A percentile compares a stretch with the other conserved stretches of the same genome.
Evolutionary conservation across 2,329 filamentous ascomycete genomes (phyloP).

Genomic region (Curvularia lunata): DNA sequence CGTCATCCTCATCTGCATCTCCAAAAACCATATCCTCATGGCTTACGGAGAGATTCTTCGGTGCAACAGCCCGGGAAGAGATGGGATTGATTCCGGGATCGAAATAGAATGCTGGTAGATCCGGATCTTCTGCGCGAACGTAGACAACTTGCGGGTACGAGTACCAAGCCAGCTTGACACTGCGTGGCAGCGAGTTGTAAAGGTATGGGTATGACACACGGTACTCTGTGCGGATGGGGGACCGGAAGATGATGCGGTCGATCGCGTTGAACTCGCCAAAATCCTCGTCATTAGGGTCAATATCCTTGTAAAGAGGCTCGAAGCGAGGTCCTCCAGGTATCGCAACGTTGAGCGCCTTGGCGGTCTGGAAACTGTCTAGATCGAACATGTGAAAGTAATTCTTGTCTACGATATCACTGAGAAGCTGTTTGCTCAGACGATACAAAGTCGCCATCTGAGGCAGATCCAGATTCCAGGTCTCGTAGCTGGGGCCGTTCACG

Average conservation of each 20-base stretch:
- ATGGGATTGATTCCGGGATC: conserved; percentile 98
- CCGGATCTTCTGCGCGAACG: conserved; percentile 83
- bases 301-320: conserved; percentile 96
- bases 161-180: conserved; percentile 92
- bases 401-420: conserved; percentile 91
- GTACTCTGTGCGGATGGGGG: conserved; percentile 93
- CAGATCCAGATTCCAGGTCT: conserved; percentile 88
- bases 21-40: conserved; percentile 97
- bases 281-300: conserved; percentile 97
- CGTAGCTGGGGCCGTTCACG: conserved; percentile 96
- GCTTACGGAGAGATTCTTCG: conserved; percentile 89
- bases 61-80: conserved; percentile 89
- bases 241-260: conserved; percentile 97
- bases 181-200: conserved; percentile 94
- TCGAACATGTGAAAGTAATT: conserved; percentile 99
- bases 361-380: conserved; percentile 89
- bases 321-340: conserved; percentile 97
- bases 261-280: conserved; percentile 99
- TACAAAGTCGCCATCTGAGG: conserved; percentile 97
- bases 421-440: conserved; percentile 84
- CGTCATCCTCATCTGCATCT: conserved; percentile 81
- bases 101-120: conserved; percentile 95
- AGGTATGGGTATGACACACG: conserved; percentile 92
- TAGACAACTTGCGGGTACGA: conserved; percentile 94
- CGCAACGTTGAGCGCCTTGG: conserved; percentile 95